Evolutionary conservation across 2,329 filamentous ascomycete genomes (phyloP), one percentile per base, ranked within the genome.

Genomic region (Talaromyces sp.): DNA sequence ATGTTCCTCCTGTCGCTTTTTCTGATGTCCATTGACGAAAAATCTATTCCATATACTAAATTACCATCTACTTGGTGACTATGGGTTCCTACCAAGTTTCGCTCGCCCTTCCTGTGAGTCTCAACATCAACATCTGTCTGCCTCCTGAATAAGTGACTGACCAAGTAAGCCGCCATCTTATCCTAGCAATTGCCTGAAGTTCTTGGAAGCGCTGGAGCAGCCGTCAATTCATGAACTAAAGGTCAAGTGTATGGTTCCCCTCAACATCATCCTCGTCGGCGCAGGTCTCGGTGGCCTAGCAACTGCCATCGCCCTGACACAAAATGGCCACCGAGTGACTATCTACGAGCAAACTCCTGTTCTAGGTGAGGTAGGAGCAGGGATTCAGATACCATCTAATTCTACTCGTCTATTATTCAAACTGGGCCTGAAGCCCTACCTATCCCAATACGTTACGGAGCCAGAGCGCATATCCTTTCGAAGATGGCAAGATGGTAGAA

Each of bases 341-440:
- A 31, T 50, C 47, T 50, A 50, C 47, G 47, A 50, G 24, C 47
- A 50, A 22, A 50, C 47, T 3, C 47, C 47, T 3, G 24, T 50
- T 5, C 19, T 50, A 10, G 47, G 47, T 2, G 47, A 75, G 72
- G 70, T 74, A 43, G 73, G 74, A 22, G 74, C 73, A 19, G 74
- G 74, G 11, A 75, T 75, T 31, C 73, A 75, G 56, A 69, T 76
- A 33, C 74, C 73, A 2, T 70, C 74, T 6, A 75, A 75, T 62
- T 70, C 68, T 24, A 68, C 68, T 2, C 68, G 68, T 9, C 70
- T 74, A 16, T 69, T 75, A 11, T 64, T 69, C 33, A 58, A 65
- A 14, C 71, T 70, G 66, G 72, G 69, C 1, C 67, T 76, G 3
- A 66, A 74, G 13, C 67, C 68, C 5, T 69, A 71, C 45, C 64